Base-by-base conservation (phyloP, 2,329 filamentous ascomycete species). In the Coniochaeta hoffmannii region DNA sequence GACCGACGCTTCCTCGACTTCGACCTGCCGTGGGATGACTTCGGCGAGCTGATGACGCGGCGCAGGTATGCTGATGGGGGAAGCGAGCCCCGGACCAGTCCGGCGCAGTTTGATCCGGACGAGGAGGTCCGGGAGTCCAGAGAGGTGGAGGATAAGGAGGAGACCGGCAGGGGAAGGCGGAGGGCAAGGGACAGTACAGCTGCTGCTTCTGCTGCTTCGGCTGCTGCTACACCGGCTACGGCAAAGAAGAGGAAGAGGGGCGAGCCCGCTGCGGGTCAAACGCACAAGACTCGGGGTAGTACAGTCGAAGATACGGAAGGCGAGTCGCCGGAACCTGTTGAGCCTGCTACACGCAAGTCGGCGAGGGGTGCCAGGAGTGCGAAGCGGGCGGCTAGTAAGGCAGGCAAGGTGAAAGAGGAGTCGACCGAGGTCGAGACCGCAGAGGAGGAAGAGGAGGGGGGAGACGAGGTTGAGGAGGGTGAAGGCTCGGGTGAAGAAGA, bases 1-100 rank as follows among this genome's bases (percentile, higher is more conserved):
- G 76, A 80, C 55, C 79, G 85, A 24, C 77, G 79, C 57, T 89
- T 86, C 66, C 77, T 82, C 54, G 82, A 87, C 26, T 90, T 90
- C 61, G 76, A 79, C 28, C 75, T 90, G 4, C 86, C 86, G 0
- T 63, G 65, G 9, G 65, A 64, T 15, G 71, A 76, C 1, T 81
- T 74, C 64, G 69, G 73, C 58, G 74, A 77, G 17, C 58, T 72
- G 55, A 80, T 79, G 64, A 70, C 75, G 68, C 70, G 72, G 50
- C 73, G 73, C 55, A 73, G 73, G 14, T 64, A 71, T 36, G 75
- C 74, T 12, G 71, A 74, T n/a, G n/a, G n/a, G 50, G 69, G 73
- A 3, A 77, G 74, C 62, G 78, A 81, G 58, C 75, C 75, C 51
- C 67, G 74, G 9, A 70, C 73, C 26, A 76, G 77, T n/a, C 76